Base-by-base conservation (phyloP, 495 filamentous ascomycete genomes). In the Podospora pseudocomata region DNA sequence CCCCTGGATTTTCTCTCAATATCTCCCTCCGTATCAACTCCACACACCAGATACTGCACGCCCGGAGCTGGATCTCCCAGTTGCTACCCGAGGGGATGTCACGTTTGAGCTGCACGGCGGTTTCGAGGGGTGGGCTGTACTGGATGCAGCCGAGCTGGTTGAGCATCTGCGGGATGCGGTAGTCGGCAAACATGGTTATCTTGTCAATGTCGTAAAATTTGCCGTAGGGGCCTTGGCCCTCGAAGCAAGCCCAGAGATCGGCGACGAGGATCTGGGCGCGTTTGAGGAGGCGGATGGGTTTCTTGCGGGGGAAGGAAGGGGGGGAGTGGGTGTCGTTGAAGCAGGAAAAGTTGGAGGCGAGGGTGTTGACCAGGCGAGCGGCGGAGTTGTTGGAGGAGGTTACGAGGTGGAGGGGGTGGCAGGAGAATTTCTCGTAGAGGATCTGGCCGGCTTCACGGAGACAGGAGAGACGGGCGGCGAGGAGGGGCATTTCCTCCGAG, bases 141-240 rank as follows among this genome's bases (percentile, higher is more conserved):
- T 84, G 84, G 19, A 99, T 82, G 68, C 92, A 95, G 49, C 92
- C 91, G 28, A 99, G 83, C 27, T 86, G 84, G 72, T 96, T 85
- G 5, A 99, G 86, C 71, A 97, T 97, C 81, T 98, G 95, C 5
- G 95, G 95, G 44, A 99, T 88, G 28, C 95, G 88, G 75, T 99
- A 98, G 81, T 99, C 95, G 83, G 95, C 93, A 80, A 98, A 99
- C 91, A 97, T 97, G 68, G 96, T 99, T 74, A 99, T 90, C 71
- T 91, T 91, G 74, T 93, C 88, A 64, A 99, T 96, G 72, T 99
- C 96, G 30, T 88, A 73, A 73, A 99, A 99, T n/a, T 84, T 79
- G 16, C 95, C 95, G 69, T 88, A 93, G 39, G 39, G 39, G 26
- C 85, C 79, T 68, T 90, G 82, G 39, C 92, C 92, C 60, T 95